Base-by-base conservation (phyloP, 345 rosid species). In the Ceriops decandra region DNA sequence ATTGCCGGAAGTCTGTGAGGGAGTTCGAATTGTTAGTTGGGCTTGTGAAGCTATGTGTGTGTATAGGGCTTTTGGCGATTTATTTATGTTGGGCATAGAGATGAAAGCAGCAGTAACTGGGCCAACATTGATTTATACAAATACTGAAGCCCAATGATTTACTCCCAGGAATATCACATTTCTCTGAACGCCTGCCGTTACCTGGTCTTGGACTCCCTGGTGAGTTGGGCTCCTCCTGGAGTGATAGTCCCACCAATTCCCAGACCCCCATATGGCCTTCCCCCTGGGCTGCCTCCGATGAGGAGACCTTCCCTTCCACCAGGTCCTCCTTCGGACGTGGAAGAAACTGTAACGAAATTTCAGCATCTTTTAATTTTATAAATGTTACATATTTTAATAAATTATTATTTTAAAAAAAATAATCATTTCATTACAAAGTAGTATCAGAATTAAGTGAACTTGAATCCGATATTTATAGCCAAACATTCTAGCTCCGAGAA, bases 241-340 rank as follows among this genome's bases (percentile, higher is more conserved):
- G 75, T 87, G 84, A 73, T 84, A 84, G 84, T 82, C 62, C 93
- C 97, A 24, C 63, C 88, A 31, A 71, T 90, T 47, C 86, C 93
- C 51, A 85, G 91, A 74, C 97, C 93, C 74, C 96, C 96, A 24
- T 91, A 81, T 85, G 90, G 95, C 70, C 90, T 82, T 52, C 92
- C 89, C 16, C 92, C 90, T 53, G 97, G 95, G 62, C 96, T 84
- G 31, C 96, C 97, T 24, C 87, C 87, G n/a, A 85, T 87, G 95
- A 84, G 91, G 96, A 90, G 92, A 67, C 97, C 97, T 26, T 97
- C 97, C 0, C 91, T 91, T 71, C 97, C 96, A 49, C 96, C 99
- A 5, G 97, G 99, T 54, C 96, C 95, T 65, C 97, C 97, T 9
- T 85, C 97, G 53, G 36, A 67, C 42, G 57, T 86, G 4, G 86